phyloP scores from a whole-genome alignment of 2,329 filamentous ascomycete genomes.

The Colletotrichum tropicale region DNA sequence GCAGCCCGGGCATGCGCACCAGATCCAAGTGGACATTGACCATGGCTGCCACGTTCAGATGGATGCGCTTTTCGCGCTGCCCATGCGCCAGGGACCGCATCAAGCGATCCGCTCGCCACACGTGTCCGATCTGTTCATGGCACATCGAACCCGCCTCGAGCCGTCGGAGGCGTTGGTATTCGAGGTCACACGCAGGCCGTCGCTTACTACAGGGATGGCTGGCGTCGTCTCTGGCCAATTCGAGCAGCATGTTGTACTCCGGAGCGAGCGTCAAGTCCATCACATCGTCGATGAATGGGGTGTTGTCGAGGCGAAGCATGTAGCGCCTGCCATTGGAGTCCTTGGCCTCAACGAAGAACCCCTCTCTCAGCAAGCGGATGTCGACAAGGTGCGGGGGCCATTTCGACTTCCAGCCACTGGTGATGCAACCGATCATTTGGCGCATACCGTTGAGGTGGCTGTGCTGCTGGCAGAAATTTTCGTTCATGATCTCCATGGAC shows the following conservation, averaged over 20 bases:
- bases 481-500: neutral
- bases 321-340: neutral
- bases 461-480: neutral
- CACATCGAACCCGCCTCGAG: neutral
- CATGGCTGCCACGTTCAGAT: neutral
- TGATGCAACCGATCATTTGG: neutral
- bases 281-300: neutral
- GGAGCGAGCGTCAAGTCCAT: neutral
- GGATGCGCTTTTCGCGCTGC: neutral
- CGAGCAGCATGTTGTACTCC: neutral
- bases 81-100: neutral
- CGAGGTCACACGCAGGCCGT: neutral
- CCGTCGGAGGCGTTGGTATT: neutral
- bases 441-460: neutral
- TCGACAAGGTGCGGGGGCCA: neutral
- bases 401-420: neutral
- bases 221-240: neutral
- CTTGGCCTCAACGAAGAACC: neutral
- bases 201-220: neutral
- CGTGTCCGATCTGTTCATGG: neutral
- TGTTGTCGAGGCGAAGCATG: neutral
- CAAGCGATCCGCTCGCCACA: neutral
- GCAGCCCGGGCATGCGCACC: neutral
- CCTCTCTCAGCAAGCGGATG: neutral
- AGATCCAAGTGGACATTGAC: neutral